Conservation (phyloP, 2,329 filamentous ascomycete species). For the Phaeosphaeriaceae sp. region DNA sequence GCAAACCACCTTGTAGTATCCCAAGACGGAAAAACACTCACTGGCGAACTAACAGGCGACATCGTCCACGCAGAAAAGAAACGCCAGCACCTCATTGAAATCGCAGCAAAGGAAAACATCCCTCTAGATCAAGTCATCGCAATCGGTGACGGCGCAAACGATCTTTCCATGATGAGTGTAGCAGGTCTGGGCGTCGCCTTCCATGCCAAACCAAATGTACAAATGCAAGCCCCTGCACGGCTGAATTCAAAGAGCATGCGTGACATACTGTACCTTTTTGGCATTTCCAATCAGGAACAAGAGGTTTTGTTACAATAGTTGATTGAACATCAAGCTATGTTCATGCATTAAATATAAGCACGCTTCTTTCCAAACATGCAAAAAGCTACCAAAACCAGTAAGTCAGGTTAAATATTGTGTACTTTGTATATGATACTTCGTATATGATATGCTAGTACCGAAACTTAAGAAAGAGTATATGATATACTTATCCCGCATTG, state of each 20-base stretch:
- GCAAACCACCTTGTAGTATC: slow-evolving; percentile 83
- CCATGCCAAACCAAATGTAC: slow-evolving; percentile 83
- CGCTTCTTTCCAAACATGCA: too few relatives aligned
- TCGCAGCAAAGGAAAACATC: slow-evolving; percentile 71
- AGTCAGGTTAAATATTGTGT: too few relatives aligned
- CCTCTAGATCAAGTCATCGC: slow-evolving; percentile 71
- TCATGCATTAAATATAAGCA: too few relatives aligned
- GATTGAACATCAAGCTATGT: too few relatives aligned
- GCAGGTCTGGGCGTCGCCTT: slow-evolving; percentile 81
- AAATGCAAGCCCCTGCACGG: slow-evolving; percentile 75
- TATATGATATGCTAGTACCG: too few relatives aligned
- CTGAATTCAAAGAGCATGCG: slow-evolving; percentile 74
- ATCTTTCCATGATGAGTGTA: slow-evolving; percentile 77
- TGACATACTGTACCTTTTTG: slow-evolving; percentile 77
- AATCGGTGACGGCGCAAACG: slow-evolving; percentile 83
- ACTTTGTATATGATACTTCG: too few relatives aligned
- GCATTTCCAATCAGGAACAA: slow-evolving; percentile 71
- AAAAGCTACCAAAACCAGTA: too few relatives aligned
- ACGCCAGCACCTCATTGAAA: slow-evolving; percentile 71
- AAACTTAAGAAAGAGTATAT: too few relatives aligned
- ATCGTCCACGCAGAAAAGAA: slow-evolving; percentile 82
- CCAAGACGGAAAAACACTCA: slow-evolving; percentile 61
- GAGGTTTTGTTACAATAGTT: slow-evolving; percentile 46
- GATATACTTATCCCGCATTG: too few relatives aligned
- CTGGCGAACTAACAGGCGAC: slow-evolving; percentile 72